Base-by-base conservation (phyloP, 306 rosid genomes). In the Dalbergia cultrata region DNA sequence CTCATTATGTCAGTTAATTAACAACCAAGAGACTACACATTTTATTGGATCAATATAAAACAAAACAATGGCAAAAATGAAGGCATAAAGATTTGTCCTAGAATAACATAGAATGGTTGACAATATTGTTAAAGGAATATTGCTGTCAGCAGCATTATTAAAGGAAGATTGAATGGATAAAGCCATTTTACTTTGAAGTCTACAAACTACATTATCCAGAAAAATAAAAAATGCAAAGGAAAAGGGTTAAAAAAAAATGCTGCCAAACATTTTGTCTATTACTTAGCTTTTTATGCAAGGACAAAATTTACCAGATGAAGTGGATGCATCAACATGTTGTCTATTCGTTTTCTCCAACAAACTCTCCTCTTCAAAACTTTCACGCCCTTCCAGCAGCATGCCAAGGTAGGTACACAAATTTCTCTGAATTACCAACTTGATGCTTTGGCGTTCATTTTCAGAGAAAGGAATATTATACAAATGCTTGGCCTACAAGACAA, bases 361-460 rank as follows among this genome's bases (percentile, higher is more conserved):
- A 82, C 81, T 67, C 74, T 89, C 90, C 84, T 92, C 89, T 82
- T 94, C 95, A 76, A 94, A 94, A 61, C n/a, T 18, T 69, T 90
- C 91, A 44, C 91, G 85, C 9, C 87, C 98, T 66, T 91, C 90
- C 18, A 94, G 86, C 71, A 94, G 68, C 67, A 90, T 67, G 9
- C 72, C 90, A 43, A 92, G 84, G 86, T 87, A 91, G 79, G 75
- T 26, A 67, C 78, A 91, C 82, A 93, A 71, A 72, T 85, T 90
- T 53, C 88, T 86, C 78, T 87, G 95, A 66, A 93, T 93, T 65
- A 89, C 67, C 67, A 82, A 70, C 90, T 90, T 92, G 31, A 89
- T 90, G 64, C 39, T 86, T 72, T 87, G 90, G 19, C 72, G 84
- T 85, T 93, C 97, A 17, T 74, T 87, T 54, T 68, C 89, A 16